Evolutionary conservation across 495 filamentous ascomycete species (phyloP).

Genomic region (Tuber calosporum): DNA sequence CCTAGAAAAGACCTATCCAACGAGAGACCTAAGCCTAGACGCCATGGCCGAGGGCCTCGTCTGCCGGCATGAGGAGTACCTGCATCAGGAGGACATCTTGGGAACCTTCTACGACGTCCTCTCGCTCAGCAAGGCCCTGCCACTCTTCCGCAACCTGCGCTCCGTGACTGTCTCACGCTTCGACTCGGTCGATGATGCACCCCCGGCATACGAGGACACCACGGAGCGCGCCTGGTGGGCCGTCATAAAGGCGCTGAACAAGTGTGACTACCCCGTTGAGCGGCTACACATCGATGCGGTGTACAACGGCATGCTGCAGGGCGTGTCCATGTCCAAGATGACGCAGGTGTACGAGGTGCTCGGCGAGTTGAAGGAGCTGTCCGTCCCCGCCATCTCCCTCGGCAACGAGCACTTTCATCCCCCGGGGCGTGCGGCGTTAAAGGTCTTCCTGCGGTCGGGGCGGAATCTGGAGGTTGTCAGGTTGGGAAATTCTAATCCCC

Average conservation of each 20-base stretch:
- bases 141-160: slow-evolving; percentile 24
- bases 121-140: slow-evolving; percentile 31
- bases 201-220: slow-evolving; percentile 5
- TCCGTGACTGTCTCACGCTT: slow-evolving; percentile 30
- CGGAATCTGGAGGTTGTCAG: slow-evolving; percentile 17
- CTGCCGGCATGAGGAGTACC: slow-evolving; percentile 21
- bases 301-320: slow-evolving; percentile 15
- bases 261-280: slow-evolving; percentile 21
- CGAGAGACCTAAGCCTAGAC: slow-evolving; percentile 6
- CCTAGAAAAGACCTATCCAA: neutral
- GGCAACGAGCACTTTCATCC: neutral
- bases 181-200: slow-evolving; percentile 3
- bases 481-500: slow-evolving; percentile 16
- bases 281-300: slow-evolving; percentile 27
- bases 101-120: slow-evolving; percentile 39
- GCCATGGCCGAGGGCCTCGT: slow-evolving; percentile 23
- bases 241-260: slow-evolving; percentile 35
- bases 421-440: neutral
- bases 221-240: slow-evolving; percentile 34
- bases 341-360: slow-evolving; percentile 22
- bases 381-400: slow-evolving; percentile 10
- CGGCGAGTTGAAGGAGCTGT: slow-evolving; percentile 15
- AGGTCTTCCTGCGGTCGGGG: neutral
- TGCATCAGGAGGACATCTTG: slow-evolving; percentile 31
- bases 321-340: slow-evolving; percentile 12